Base-by-base conservation (phyloP, 345 rosid genomes). In the Salix exigua region DNA sequence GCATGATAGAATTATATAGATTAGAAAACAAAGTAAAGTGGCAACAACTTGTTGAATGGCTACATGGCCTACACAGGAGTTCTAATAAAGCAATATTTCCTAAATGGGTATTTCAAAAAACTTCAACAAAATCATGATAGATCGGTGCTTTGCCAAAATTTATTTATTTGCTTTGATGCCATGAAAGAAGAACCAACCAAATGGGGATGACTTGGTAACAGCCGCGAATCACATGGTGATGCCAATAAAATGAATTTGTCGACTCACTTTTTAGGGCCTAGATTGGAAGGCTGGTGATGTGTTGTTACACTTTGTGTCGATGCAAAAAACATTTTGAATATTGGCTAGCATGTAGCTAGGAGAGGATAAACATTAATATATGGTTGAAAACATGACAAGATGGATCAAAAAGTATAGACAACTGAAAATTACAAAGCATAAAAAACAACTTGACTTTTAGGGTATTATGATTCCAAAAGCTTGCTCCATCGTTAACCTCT, bases 191-290 rank as follows among this genome's bases (percentile, higher is more conserved):
- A 73, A 76, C 28, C 71, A 80, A 72, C 64, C 76, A 79, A 76
- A 67, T 60, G 82, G 85, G 78, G 73, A 74, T 61, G 66, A 70
- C 66, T 79, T 68, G 73, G 73, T 63, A 75, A 69, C 78, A 85
- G 75, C 82, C 81, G 81, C 73, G 77, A 71, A 84, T 77, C 93
- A 86, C 85, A 82, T 80, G 86, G 80, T 74, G 75, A 58, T 76
- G 74, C 76, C 77, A 48, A 78, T 77, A 76, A 69, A 87, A 88
- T 84, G 89, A 88, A 84, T 79, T 83, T 86, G 90, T 87, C 94
- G 89, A 88, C 55, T 82, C 86, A 82, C 89, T 82, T 87, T 85
- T 72, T 78, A 66, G 78, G 85, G 87, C 55, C 72, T 40, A 64
- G 78, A 86, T 85, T 78, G 68, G 71, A 78, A 77, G 82, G 72